These are phyloP conservation scores for Xylariales sp. DNA, from an alignment of 2,329 filamentous ascomycete species.

Conservation along the genomic window DNA sequence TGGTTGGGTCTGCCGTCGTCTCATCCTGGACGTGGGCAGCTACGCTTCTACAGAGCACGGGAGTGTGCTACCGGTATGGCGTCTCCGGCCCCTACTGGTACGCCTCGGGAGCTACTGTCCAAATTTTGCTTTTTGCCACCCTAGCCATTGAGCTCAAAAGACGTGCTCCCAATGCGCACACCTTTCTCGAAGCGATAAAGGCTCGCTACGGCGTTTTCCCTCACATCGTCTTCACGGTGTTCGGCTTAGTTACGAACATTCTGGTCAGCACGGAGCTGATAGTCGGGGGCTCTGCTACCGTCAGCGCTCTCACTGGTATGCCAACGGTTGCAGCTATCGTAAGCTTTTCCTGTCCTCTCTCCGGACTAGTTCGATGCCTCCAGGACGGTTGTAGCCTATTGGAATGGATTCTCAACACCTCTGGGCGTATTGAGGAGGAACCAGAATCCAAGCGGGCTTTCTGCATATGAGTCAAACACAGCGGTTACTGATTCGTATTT, in stretches of 20 bases:
- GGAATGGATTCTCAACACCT: too few species aligned
- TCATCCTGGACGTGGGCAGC: conserved; percentile 93
- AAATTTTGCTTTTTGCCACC: conserved; percentile 85
- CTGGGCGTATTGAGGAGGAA: too few species aligned
- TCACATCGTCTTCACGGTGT: conserved; percentile 68
- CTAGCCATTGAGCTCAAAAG: conserved; percentile 87
- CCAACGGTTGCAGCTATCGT: conserved; percentile 70
- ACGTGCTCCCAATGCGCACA: conserved; percentile 81
- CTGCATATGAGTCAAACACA: too few species aligned
- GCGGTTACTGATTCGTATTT: too few species aligned
- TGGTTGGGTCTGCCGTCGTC: conserved; percentile 86
- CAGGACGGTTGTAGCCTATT: too few species aligned
- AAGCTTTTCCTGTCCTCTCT: too few species aligned
- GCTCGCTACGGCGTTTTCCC: conserved; percentile 65
- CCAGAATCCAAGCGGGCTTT: too few species aligned
- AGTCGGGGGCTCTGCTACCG: conserved; percentile 75
- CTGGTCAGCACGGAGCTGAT: conserved; percentile 86
- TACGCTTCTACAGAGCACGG: conserved; percentile 71
- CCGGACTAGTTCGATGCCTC: too few species aligned
- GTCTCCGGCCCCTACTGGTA: conserved; percentile 59
- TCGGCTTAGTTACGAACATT: conserved; percentile 80
- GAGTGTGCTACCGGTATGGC: conserved; percentile 79
- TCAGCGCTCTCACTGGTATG: conserved; percentile 67
- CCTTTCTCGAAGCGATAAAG: conserved; percentile 76
- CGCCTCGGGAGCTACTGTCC: conserved; percentile 69